A percentile compares a stretch with the other conserved stretches of the same genome.
These are phyloP conservation scores for Globisporangium canariense DNA, from an alignment of 352 stramenopile species.

Conservation along the genomic window DNA sequence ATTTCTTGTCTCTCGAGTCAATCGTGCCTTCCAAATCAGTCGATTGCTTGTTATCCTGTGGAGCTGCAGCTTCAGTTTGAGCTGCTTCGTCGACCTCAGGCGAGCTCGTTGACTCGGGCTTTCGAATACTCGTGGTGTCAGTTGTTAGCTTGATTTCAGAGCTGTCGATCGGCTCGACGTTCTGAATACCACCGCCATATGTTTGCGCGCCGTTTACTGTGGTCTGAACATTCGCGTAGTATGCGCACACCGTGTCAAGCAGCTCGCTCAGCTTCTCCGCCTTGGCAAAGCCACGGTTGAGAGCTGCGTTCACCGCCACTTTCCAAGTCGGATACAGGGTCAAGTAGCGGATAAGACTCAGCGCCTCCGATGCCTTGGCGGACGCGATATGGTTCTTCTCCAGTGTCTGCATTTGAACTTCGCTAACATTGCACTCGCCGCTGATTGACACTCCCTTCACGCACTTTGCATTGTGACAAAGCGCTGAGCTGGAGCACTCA, in stretches of 20 bases:
- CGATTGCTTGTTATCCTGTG: constrained; percentile 1
- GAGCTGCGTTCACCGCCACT: constrained; percentile 63
- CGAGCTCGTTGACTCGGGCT: constrained; percentile 50
- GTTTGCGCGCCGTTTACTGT: not conserved
- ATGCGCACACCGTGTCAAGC: constrained; percentile 59
- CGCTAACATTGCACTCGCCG: constrained; percentile 22
- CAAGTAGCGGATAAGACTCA: constrained; percentile 69
- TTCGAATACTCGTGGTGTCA: constrained; percentile 33
- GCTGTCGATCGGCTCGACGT: constrained; percentile 21
- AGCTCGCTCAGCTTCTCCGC: constrained; percentile 46
- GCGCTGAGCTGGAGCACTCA: constrained; percentile 54
- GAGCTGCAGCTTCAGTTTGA: not conserved
- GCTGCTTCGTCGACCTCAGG: constrained; percentile 55
- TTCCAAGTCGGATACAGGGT: constrained; percentile 79
- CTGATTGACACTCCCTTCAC: constrained; percentile 44
- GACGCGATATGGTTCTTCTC: constrained; percentile 41
- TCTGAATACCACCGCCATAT: not conserved
- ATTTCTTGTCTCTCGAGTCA: constrained; percentile 59
- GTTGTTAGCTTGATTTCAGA: constrained; percentile 21
- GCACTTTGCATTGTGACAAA: constrained; percentile 69
- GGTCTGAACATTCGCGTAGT: constrained; percentile 45
- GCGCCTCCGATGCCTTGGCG: constrained; percentile 58
- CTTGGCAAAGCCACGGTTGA: constrained; percentile 52
- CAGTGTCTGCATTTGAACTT: constrained; percentile 14
- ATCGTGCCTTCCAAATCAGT: constrained; percentile 16